Percentiles rank a stretch among this genome's conserved stretches.
Conservation (phyloP, 805 yeast genomes). For the Pichia membranifaciens region DNA sequence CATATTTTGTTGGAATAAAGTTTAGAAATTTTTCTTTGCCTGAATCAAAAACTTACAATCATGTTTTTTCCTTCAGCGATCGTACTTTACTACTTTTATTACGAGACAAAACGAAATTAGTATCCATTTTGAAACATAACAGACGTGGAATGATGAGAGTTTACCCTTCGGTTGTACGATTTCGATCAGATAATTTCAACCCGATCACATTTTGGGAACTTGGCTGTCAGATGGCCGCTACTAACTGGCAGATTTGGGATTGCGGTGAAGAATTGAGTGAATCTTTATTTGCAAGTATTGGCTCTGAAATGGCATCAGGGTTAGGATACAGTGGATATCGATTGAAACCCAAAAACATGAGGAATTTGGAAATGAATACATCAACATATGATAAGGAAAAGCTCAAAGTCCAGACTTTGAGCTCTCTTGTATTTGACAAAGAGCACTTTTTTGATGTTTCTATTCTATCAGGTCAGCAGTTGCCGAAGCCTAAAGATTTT, state of each 20-base stretch:
- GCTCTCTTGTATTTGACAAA: conserved; percentile 11
- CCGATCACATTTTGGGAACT: conserved; percentile 77
- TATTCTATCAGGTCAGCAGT: conserved; percentile 76
- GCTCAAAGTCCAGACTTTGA: neutral
- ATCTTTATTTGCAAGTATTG: conserved; percentile 60
- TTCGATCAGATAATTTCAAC: conserved; percentile 72
- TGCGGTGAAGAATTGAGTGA: conserved; percentile 83
- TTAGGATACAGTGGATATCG: conserved; percentile 59
- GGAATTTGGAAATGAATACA: conserved; percentile 6
- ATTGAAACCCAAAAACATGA: conserved; percentile 53
- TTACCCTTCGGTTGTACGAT: conserved; percentile 77
- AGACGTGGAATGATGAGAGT: conserved; percentile 68
- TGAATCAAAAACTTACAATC: conserved; percentile 73
- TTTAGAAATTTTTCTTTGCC: conserved; percentile 81
- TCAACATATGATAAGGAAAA: neutral
- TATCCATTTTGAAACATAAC: conserved; percentile 71
- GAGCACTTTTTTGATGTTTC: conserved; percentile 32
- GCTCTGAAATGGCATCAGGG: conserved; percentile 22
- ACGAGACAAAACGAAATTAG: conserved; percentile 50
- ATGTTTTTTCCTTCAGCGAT: conserved; percentile 84
- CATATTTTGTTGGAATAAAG: conserved; percentile 68
- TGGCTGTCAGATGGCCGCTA: conserved; percentile 93
- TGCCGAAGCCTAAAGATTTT: conserved; percentile 59
- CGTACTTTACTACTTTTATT: conserved; percentile 56
- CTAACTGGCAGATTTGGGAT: conserved; percentile 94